Evolutionary conservation across 2,329 filamentous ascomycete genomes (phyloP).

Genomic region (Cordyceps militaris): DNA sequence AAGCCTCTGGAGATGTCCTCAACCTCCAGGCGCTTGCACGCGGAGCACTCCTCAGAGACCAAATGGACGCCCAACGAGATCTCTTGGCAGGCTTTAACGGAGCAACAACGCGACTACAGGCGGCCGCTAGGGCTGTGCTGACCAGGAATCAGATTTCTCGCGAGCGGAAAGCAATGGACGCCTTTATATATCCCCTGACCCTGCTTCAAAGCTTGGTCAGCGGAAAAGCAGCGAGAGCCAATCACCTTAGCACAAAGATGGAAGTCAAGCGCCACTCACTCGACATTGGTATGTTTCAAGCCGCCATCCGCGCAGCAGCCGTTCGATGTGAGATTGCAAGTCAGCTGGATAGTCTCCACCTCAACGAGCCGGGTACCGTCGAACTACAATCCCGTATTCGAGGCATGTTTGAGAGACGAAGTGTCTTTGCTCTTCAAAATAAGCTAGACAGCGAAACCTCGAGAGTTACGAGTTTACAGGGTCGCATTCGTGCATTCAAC

Average conservation of each 20-base stretch:
- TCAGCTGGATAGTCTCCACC: slow-evolving; percentile 40
- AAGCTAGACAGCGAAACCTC: slow-evolving; percentile 51
- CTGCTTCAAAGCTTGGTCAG: slow-evolving; percentile 35
- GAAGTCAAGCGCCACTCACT: slow-evolving; percentile 40
- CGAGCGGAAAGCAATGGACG: slow-evolving; percentile 45
- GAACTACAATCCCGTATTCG: slow-evolving; percentile 53
- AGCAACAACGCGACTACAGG: slow-evolving; percentile 53
- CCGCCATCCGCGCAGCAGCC: slow-evolving; percentile 46
- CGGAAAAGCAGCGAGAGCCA: slow-evolving; percentile 41
- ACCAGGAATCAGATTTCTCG: slow-evolving; percentile 46
- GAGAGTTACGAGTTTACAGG: slow-evolving; percentile 58
- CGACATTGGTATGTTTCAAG: slow-evolving; percentile 42
- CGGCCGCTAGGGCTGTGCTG: slow-evolving; percentile 56
- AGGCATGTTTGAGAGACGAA: slow-evolving; percentile 52
- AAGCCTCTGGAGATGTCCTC: slow-evolving; percentile 44
- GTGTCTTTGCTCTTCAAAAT: slow-evolving; percentile 41
- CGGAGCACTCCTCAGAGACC: slow-evolving; percentile 56
- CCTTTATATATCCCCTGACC: slow-evolving; percentile 43
- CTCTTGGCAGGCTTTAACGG: slow-evolving; percentile 44
- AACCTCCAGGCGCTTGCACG: slow-evolving; percentile 60
- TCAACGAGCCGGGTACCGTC: slow-evolving; percentile 38
- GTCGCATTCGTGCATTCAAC: slow-evolving; percentile 57
- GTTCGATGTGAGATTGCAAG: slow-evolving; percentile 44
- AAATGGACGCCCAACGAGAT: slow-evolving; percentile 46
- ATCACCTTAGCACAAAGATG: slow-evolving; percentile 36